These are phyloP conservation scores for Penicillium polonicum DNA, from an alignment of 2,329 filamentous ascomycete genomes.

Conservation along the genomic window DNA sequence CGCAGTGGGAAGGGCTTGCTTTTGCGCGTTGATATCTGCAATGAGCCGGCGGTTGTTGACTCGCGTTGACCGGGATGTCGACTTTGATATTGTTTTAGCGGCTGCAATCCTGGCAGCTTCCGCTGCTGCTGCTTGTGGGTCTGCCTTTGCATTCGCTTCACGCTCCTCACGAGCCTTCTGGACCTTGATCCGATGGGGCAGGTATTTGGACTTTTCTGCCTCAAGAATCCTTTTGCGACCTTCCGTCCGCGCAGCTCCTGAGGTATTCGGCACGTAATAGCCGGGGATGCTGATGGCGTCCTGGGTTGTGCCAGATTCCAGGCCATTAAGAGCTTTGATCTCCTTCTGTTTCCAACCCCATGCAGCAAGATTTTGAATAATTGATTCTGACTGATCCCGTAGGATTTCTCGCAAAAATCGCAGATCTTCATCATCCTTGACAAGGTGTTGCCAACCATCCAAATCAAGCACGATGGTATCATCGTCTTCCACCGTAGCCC, in stretches of 20 bases:
- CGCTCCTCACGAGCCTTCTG: constrained; percentile 87
- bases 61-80: constrained; percentile 87
- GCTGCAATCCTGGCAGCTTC: constrained; percentile 71
- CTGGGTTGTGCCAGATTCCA: constrained; percentile 55
- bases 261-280: constrained; percentile 80
- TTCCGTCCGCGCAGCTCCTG: constrained; percentile 86
- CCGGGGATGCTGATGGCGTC: constrained; percentile 58
- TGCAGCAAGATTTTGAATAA: constrained; percentile 57
- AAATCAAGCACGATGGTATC: constrained; percentile 63
- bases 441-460: constrained; percentile 66
- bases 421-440: constrained; percentile 70
- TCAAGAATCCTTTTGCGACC: constrained; percentile 94
- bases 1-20: constrained; percentile 68
- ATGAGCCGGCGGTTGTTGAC: constrained; percentile 93
- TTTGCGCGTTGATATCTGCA: constrained; percentile 92
- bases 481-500: constrained; percentile 66
- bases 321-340: constrained; percentile 66
- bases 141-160: constrained; percentile 67
- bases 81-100: constrained; percentile 79
- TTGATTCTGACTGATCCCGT: constrained; percentile 45
- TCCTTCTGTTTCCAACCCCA: constrained; percentile 73
- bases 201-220: constrained; percentile 95
- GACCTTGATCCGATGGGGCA: constrained; percentile 96
- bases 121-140: constrained; percentile 63
- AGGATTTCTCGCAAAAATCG: constrained; percentile 56